Base-by-base conservation (phyloP, 805 yeast species). In the Saturnispora hagleri region DNA sequence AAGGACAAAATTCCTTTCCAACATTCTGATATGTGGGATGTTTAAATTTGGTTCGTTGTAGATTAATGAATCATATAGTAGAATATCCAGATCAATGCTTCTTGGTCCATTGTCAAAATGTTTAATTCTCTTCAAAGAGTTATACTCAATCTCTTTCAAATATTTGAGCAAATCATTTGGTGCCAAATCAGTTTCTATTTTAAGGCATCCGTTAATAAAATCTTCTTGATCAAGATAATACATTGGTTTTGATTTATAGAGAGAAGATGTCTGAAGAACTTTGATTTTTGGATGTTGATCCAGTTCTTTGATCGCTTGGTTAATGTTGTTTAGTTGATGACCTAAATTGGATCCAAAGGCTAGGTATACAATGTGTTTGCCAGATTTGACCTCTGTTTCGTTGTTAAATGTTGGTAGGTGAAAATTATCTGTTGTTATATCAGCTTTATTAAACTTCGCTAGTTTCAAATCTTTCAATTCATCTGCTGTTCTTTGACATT, bases 331-430 rank as follows among this genome's bases (percentile, higher is more conserved):
- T 8, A 87, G 61, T 47, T 82, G 84, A 56, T 86, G 74, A 0
- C 97, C 98, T 40, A 77, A 69, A 60, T 93, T 93, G 8, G 96
- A 81, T 0, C 99, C 99, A 70, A 93, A 86, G 0, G 97, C 96
- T 38, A 93, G 63, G 63, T 73, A 89, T 0, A 80, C 95, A 2
- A 69, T 71, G 61, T 83, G 88, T 55, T 55, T 38, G 52, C 9
- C 45, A 26, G 24, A 44, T 40, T 24, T 26, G 15, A 27, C 22
- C 9, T 38, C 22, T 0, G 65, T 60, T 26, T 61, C 67, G 3
- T 43, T 26, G 53, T 64, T 66, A 46, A 68, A 48, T 46, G 63
- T 67, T 1, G 72, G 72, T 13, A 67, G 52, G 6, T 50, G 34
- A 27, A 57, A 63, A 17, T 47, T 50, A 4, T 58, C 62, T 6